Percentiles rank a stretch among this genome's conserved stretches.
phyloP scores from a whole-genome alignment of 83 land plant genomes.

The Diphasiastrum complanatum region DNA sequence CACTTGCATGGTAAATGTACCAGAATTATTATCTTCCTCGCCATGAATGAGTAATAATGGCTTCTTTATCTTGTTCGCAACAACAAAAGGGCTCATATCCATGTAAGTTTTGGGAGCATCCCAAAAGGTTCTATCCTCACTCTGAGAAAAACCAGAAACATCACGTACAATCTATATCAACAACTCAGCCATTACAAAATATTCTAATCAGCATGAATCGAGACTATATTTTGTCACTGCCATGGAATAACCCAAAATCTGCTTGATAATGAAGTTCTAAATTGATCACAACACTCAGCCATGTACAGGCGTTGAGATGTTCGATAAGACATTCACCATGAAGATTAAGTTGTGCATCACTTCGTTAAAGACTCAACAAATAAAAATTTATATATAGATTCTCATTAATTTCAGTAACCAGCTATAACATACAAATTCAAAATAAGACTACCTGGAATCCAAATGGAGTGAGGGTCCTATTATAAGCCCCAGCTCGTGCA shows the following conservation, averaged over 20 bases:
- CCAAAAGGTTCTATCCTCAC: conserved; percentile 96
- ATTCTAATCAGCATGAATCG: too few relatives aligned
- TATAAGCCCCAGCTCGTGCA: conserved; percentile 97
- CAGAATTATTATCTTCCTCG: conserved; percentile 90
- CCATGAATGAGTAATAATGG: conserved; percentile 88
- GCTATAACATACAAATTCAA: neutral
- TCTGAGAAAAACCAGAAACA: conserved; percentile 31
- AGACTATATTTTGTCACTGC: too few relatives aligned
- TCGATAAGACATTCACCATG: too few relatives aligned
- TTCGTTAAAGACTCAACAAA: too few relatives aligned
- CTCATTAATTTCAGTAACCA: neutral
- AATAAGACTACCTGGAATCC: conserved; percentile 80
- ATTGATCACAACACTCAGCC: too few relatives aligned
- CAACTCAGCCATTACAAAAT: neutral
- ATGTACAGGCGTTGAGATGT: too few relatives aligned
- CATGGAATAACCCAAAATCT: too few relatives aligned
- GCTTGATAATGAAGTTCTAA: too few relatives aligned
- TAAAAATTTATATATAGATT: neutral
- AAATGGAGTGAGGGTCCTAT: conserved; percentile 92
- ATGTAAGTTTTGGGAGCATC: conserved; percentile 76
- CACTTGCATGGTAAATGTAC: conserved; percentile 92
- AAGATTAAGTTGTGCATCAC: too few relatives aligned
- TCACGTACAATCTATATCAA: neutral
- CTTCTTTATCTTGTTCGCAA: conserved; percentile 87
- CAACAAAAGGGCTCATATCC: conserved; percentile 94